These are phyloP conservation scores for Triticum turgidum DNA, from an alignment of 176 grass and related monocot species.

Conservation along the genomic window DNA sequence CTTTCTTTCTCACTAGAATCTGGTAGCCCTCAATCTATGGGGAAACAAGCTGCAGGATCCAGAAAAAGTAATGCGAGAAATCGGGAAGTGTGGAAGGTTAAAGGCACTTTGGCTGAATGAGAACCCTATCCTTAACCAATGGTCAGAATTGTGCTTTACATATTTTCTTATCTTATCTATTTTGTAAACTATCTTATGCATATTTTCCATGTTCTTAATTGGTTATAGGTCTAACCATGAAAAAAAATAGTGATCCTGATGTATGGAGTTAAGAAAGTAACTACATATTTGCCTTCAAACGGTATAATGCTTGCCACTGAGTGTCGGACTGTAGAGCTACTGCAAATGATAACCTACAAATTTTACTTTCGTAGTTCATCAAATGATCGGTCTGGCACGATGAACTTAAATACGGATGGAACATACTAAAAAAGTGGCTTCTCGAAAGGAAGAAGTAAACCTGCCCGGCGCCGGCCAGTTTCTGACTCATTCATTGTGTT, in stretches of 20 bases:
- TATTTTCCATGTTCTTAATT: constrained; percentile 17
- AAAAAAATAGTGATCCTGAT: neutral
- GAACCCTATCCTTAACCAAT: constrained; percentile 59
- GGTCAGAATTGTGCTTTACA: constrained; percentile 33
- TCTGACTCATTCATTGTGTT: constrained; percentile 12
- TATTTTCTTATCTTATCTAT: neutral
- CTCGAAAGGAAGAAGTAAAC: neutral
- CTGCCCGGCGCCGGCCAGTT: neutral
- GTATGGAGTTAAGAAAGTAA: neutral
- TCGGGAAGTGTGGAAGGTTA: constrained; percentile 63
- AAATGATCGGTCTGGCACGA: neutral
- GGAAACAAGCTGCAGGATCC: constrained; percentile 78
- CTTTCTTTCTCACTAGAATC: constrained; percentile 56
- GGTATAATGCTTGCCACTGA: neutral
- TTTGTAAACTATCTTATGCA: constrained; percentile 16
- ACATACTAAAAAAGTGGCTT: neutral
- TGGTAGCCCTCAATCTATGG: constrained; percentile 92
- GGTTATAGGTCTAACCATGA: neutral
- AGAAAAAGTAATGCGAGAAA: constrained; percentile 63
- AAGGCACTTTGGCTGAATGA: constrained; percentile 95
- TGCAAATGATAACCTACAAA: constrained; percentile 1
- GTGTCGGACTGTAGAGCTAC: neutral
- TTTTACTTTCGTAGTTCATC: neutral
- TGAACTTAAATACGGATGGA: neutral
- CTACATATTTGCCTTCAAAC: neutral